A percentile compares a stretch with the other conserved stretches of the same genome.
Conservation (phyloP, 1,284 basidiomycete species). For the Serendipita sp. region DNA sequence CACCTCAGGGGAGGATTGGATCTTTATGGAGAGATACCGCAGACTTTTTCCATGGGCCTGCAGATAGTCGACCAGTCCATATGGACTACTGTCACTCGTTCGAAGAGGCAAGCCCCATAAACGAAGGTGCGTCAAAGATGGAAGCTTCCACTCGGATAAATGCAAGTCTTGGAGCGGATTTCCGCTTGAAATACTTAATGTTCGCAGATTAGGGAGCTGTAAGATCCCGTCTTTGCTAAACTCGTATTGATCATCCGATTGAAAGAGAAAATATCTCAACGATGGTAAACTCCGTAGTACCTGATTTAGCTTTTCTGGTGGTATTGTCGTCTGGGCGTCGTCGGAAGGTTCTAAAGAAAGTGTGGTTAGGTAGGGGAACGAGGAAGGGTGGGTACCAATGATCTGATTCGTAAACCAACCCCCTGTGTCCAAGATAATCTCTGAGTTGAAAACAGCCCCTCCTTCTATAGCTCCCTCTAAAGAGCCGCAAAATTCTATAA, state of each 20-base stretch:
- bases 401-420: neutral
- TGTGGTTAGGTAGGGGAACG: neutral
- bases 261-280: neutral
- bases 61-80: neutral
- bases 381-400: neutral
- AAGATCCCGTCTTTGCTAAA: neutral
- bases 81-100: neutral
- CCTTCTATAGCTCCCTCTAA: neutral
- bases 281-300: neutral
- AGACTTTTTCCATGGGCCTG: neutral
- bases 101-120: neutral
- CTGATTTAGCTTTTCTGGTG: neutral
- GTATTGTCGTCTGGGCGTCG: neutral
- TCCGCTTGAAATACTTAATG: neutral
- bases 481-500: neutral
- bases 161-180: neutral
- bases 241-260: neutral
- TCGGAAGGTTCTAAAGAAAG: neutral
- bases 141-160: neutral
- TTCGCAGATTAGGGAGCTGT: neutral
- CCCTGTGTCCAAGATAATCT: neutral
- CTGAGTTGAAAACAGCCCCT: neutral
- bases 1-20: neutral
- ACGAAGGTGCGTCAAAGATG: neutral
- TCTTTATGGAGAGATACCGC: neutral